Percentiles rank a stretch among this genome's conserved stretches.
phyloP scores from a whole-genome alignment of 768 basidiomycete genomes.

The Mycena kentingensis region DNA sequence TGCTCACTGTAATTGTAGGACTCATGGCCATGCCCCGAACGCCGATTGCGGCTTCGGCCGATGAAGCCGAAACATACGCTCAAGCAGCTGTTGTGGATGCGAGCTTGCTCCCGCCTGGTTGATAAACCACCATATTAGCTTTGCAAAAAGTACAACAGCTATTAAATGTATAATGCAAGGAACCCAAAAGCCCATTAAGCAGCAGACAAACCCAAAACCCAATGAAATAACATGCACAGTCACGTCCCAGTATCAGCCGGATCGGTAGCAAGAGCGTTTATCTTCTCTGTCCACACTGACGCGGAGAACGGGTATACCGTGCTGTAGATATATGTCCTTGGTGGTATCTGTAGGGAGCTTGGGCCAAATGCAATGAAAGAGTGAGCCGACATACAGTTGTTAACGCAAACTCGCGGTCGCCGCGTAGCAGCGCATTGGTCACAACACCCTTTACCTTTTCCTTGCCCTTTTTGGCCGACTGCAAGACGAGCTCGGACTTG shows the following conservation, averaged over 20 bases:
- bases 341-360: not conserved
- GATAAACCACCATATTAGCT: constrained; percentile 23
- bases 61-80: constrained; percentile 46
- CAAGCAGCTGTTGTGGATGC: constrained; percentile 78
- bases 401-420: constrained; percentile 61
- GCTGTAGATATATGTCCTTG: constrained; percentile 49
- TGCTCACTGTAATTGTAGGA: constrained; percentile 47
- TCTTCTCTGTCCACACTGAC: constrained; percentile 15
- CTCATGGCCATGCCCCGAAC: constrained; percentile 99
- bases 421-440: constrained; percentile 50
- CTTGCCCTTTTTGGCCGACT: constrained; percentile 38
- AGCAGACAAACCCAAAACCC: not conserved
- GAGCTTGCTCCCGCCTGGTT: constrained; percentile 93
- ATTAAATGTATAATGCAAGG: constrained; percentile 18
- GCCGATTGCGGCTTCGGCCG: constrained; percentile 68
- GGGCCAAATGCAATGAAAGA: not conserved
- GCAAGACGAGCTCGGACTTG: constrained; percentile 55
- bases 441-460: constrained; percentile 53
- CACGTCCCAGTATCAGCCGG: constrained; percentile 11
- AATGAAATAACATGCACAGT: not conserved
- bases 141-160: constrained; percentile 12
- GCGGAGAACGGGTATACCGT: constrained; percentile 34
- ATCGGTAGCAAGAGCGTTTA: not conserved
- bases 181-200: not conserved
- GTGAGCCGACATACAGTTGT: constrained; percentile 49